Evolutionary conservation across 805 yeast genomes (phyloP).

Genomic region (Candida koratica): DNA sequence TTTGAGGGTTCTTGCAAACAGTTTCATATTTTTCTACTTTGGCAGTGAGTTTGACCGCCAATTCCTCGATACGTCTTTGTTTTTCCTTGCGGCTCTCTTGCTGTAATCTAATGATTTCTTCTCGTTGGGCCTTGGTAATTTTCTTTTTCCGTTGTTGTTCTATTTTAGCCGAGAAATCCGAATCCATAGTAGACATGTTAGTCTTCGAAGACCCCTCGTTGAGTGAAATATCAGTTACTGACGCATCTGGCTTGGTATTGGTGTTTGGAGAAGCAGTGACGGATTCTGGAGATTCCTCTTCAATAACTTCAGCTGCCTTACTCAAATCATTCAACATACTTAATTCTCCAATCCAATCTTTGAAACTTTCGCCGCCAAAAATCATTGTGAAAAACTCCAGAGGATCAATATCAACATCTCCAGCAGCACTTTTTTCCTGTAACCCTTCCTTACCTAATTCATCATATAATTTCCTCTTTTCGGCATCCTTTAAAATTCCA

Average conservation of each 20-base stretch:
- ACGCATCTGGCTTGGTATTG: conserved; percentile 2
- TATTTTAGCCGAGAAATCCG: conserved; percentile 18
- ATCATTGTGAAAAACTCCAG: conserved; percentile 76
- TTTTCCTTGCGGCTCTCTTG: conserved; percentile 51
- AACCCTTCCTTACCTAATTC: conserved; percentile 60
- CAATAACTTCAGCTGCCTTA: conserved; percentile 52
- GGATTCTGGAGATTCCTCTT: conserved; percentile 25
- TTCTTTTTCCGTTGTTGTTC: conserved; percentile 26
- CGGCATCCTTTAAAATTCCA: conserved; percentile 73
- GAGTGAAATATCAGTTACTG: background rate
- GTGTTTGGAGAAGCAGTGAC: conserved; percentile 8
- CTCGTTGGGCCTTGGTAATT: conserved; percentile 38
- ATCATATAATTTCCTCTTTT: conserved; percentile 70
- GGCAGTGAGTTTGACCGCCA: conserved; percentile 45
- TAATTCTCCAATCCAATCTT: conserved; percentile 79
- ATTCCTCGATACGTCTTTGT: conserved; percentile 46
- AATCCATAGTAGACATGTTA: conserved; percentile 2
- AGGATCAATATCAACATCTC: conserved; percentile 70
- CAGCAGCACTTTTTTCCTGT: conserved; percentile 60
- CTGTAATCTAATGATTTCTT: conserved; percentile 48
- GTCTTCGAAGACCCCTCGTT: conserved; percentile 15
- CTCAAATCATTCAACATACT: conserved; percentile 73
- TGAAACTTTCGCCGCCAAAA: conserved; percentile 79
- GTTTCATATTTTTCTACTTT: conserved; percentile 50
- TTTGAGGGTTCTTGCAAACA: conserved; percentile 59